These are phyloP conservation scores for Cladosporium sp. DNA, from an alignment of 2,329 filamentous ascomycete species.

Conservation along the genomic window DNA sequence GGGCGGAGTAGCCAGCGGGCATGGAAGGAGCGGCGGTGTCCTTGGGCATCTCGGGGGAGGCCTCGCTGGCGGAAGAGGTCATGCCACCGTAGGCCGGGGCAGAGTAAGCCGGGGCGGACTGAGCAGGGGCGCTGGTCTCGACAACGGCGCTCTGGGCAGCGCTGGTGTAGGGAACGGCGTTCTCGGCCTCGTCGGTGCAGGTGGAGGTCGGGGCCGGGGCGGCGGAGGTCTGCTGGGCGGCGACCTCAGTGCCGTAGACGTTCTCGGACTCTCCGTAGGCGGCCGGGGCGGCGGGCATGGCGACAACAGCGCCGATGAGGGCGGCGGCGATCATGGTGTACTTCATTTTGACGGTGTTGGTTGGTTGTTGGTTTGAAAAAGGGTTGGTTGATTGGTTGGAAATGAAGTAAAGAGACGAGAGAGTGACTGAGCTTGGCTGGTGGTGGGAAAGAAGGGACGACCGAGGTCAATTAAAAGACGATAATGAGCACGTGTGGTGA, in stretches of 20 bases:
- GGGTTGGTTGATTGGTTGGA: neutral
- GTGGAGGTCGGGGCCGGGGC: conserved; percentile 4
- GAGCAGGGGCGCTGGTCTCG: neutral
- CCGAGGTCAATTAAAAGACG: conserved; percentile 13
- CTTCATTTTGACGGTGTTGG: conserved; percentile 13
- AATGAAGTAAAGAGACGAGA: conserved; percentile 4
- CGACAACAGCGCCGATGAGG: conserved; percentile 15
- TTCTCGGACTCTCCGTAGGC: conserved; percentile 12
- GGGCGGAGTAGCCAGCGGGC: neutral
- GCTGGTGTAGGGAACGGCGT: conserved; percentile 7
- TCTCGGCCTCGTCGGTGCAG: conserved; percentile 5
- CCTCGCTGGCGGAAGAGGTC: neutral
- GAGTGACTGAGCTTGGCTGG: conserved; percentile 3
- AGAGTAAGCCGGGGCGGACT: neutral
- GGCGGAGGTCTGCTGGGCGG: conserved; percentile 8
- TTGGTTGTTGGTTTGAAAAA: neutral
- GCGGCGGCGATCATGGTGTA: conserved; percentile 15
- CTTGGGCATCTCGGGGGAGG: neutral
- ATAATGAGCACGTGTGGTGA: conserved; percentile 1
- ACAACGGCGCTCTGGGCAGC: neutral
- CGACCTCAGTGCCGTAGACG: conserved; percentile 14
- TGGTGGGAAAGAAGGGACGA: conserved; percentile 12
- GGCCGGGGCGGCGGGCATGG: conserved; percentile 12
- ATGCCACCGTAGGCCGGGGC: conserved; percentile 1
- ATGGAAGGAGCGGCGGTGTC: neutral